phyloP scores from a whole-genome alignment of 2,329 filamentous ascomycete genomes.

The Talaromyces sp. region DNA sequence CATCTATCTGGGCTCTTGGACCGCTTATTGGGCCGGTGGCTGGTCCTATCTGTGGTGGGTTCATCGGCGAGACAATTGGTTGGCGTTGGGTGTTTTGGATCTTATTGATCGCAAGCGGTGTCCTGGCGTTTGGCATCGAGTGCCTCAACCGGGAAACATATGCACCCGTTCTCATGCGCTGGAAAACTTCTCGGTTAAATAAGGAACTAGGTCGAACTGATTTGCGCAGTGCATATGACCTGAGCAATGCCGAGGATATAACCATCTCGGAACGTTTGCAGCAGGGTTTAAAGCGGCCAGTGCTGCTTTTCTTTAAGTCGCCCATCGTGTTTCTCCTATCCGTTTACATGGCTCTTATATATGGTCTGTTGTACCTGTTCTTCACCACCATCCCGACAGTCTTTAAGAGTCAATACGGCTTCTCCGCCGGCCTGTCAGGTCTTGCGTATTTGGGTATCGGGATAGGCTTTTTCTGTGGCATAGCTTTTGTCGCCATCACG shows the following conservation, averaged over 20 bases:
- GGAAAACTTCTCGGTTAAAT: slow-evolving; percentile 55
- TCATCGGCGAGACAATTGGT: slow-evolving; percentile 43
- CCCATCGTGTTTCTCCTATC: slow-evolving; percentile 50
- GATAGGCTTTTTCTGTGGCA: slow-evolving; percentile 28
- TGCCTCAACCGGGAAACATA: slow-evolving; percentile 53
- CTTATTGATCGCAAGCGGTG: slow-evolving; percentile 35
- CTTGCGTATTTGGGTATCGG: slow-evolving; percentile 49
- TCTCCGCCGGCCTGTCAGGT: slow-evolving; percentile 40
- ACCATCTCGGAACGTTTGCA: slow-evolving; percentile 30
- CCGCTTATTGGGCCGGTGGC: slow-evolving; percentile 36
- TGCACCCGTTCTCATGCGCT: slow-evolving; percentile 55
- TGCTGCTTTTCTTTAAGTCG: slow-evolving; percentile 56
- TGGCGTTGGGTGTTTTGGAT: slow-evolving; percentile 55
- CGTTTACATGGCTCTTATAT: slow-evolving; percentile 44
- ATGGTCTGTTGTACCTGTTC: slow-evolving; percentile 43
- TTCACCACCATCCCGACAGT: slow-evolving; percentile 53
- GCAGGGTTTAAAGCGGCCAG: slow-evolving; percentile 49
- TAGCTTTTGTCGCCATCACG: slow-evolving; percentile 11
- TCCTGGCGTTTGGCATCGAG: slow-evolving; percentile 35
- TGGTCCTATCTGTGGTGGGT: slow-evolving; percentile 50
- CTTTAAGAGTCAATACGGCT: slow-evolving; percentile 49
- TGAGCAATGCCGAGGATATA: slow-evolving; percentile 40
- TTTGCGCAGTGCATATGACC: slow-evolving; percentile 7
- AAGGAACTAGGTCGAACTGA: slow-evolving; percentile 33
- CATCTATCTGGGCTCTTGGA: slow-evolving; percentile 22